Evolutionary conservation across 2,329 filamentous ascomycete species (phyloP).

Genomic region (Cadophora sp.): DNA sequence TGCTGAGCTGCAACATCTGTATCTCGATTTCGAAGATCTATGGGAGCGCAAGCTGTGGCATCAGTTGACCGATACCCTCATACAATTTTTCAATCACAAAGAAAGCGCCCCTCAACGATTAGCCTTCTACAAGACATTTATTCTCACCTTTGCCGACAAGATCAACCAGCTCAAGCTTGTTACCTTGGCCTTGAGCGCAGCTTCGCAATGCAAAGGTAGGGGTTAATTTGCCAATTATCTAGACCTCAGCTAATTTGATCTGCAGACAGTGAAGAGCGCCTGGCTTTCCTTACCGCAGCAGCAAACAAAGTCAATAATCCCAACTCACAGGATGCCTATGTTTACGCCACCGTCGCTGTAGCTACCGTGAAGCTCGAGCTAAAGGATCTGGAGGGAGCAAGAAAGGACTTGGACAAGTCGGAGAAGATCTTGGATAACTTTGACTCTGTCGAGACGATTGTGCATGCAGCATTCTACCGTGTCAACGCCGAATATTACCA

Average conservation of each 20-base stretch:
- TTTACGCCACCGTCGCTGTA: conserved; percentile 90
- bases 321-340: conserved; percentile 92
- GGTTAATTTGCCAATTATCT: neutral
- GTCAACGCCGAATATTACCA: conserved; percentile 96
- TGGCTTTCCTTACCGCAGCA: conserved; percentile 83
- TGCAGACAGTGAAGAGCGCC: conserved; percentile 83
- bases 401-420: conserved; percentile 85
- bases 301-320: conserved; percentile 90
- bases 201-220: conserved; percentile 80
- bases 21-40: conserved; percentile 91
- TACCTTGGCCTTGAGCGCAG: conserved; percentile 84
- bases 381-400: conserved; percentile 79
- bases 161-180: conserved; percentile 99
- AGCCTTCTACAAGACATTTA: conserved; percentile 91
- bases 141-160: conserved; percentile 95
- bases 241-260: conserved; percentile 23
- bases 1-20: conserved; percentile 84
- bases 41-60: conserved; percentile 99
- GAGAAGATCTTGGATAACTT: conserved; percentile 90
- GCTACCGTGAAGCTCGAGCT: conserved; percentile 86
- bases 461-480: conserved; percentile 96
- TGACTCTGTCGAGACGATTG: conserved; percentile 92
- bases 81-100: conserved; percentile 85
- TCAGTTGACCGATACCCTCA: conserved; percentile 88
- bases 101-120: conserved; percentile 85